phyloP scores from a whole-genome alignment of 345 rosid species.

The Diplotaxis tenuifolia region DNA sequence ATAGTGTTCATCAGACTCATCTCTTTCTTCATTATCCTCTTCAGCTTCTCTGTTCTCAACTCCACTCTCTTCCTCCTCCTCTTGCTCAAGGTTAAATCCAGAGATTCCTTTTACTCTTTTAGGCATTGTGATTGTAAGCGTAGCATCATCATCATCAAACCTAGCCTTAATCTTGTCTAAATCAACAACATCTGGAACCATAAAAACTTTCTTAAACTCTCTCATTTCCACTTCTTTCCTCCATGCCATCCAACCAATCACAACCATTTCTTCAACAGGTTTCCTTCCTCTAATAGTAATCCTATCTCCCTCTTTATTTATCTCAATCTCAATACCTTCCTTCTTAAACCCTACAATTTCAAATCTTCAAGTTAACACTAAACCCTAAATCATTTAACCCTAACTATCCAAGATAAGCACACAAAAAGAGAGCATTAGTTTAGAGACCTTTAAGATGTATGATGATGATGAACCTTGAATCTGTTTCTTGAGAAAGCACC shows the following conservation, averaged over 20 bases:
- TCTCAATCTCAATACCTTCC: conserved; percentile 60
- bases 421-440: not conserved
- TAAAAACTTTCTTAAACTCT: conserved; percentile 54
- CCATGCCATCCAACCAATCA: conserved; percentile 59
- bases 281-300: conserved; percentile 56
- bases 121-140: conserved; percentile 60
- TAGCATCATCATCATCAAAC: conserved; percentile 52
- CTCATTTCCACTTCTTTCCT: conserved; percentile 57
- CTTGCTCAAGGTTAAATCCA: conserved; percentile 57
- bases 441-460: conserved; percentile 70
- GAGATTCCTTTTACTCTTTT: conserved; percentile 57
- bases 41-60: not conserved
- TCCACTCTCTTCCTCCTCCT: conserved; percentile 23
- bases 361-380: not conserved
- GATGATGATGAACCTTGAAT: conserved; percentile 59
- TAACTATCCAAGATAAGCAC: not conserved
- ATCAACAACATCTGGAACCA: conserved; percentile 56
- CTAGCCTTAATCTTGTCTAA: conserved; percentile 67
- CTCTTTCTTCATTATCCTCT: not conserved
- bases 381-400: conserved; percentile 10
- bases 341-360: conserved; percentile 54
- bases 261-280: conserved; percentile 67
- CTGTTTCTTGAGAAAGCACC: conserved; percentile 70
- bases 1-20: conserved; percentile 1
- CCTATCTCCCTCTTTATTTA: conserved; percentile 60